These are phyloP conservation scores for Babesia microti DNA, from an alignment of 169 alveolate species.

Conservation along the genomic window DNA sequence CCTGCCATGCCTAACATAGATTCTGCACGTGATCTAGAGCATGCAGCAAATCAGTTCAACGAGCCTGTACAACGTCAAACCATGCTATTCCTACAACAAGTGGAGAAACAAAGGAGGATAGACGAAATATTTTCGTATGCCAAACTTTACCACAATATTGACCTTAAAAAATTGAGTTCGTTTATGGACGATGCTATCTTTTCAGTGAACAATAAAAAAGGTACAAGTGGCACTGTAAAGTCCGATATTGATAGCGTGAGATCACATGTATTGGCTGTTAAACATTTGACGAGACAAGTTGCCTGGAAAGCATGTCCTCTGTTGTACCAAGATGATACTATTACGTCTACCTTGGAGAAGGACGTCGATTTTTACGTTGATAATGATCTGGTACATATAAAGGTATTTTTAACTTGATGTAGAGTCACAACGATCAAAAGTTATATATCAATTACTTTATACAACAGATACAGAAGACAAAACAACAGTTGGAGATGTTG, in stretches of 20 bases:
- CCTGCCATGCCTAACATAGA: constrained; percentile 42
- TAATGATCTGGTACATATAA: constrained; percentile 52
- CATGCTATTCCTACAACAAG: constrained; percentile 52
- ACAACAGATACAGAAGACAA: constrained; percentile 58
- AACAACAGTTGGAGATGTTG: no score
- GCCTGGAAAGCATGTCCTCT: constrained; percentile 48
- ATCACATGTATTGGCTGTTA: constrained; percentile 56
- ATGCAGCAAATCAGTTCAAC: constrained; percentile 23
- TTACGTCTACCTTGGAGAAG: constrained; percentile 41
- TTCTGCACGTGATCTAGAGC: constrained; percentile 27
- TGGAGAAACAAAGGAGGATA: constrained; percentile 51
- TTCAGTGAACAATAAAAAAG: no score
- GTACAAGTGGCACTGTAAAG: constrained; percentile 4
- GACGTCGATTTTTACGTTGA: constrained; percentile 59
- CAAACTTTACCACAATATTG: constrained; percentile 61
- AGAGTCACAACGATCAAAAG: constrained; percentile 50
- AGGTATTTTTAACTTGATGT: constrained; percentile 8
- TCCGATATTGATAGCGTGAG: constrained; percentile 51
- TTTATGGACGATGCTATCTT: constrained; percentile 28
- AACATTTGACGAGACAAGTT: constrained; percentile 53
- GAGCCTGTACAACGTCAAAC: constrained; percentile 56
- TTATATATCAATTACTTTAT: constrained; percentile 57
- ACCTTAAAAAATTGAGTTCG: constrained; percentile 47
- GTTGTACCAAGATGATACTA: constrained; percentile 40
- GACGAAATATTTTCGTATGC: constrained; percentile 62